Conservation (phyloP, 495 filamentous ascomycete species). For the Penicillium coffeae region DNA sequence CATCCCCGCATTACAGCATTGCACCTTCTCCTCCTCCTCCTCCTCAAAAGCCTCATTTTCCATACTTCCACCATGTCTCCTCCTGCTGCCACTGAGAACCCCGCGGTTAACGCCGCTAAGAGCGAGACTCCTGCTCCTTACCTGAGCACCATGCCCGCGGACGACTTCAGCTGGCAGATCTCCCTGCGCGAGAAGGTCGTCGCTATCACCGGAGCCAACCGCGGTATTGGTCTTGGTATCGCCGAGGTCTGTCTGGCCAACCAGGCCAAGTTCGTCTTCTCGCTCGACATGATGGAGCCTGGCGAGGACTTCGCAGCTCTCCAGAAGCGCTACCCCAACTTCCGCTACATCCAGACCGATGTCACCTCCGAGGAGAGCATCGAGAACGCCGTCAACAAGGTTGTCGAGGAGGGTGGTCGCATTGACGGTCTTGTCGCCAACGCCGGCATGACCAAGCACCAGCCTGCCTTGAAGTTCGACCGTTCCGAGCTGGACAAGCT, state of each 20-base stretch:
- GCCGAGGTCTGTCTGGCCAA: constrained; percentile 41
- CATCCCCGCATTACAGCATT: too few relatives aligned
- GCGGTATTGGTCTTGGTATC: constrained; percentile 35
- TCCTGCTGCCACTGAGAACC: constrained; percentile 15
- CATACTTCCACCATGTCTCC: constrained; percentile 15
- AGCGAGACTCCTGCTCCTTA: constrained; percentile 6
- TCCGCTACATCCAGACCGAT: constrained; percentile 38
- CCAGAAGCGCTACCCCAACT: constrained; percentile 28
- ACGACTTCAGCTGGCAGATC: constrained; percentile 27
- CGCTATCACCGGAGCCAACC: constrained; percentile 38
- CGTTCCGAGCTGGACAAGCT: constrained; percentile 35
- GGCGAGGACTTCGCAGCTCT: constrained; percentile 34
- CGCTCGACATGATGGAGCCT: constrained; percentile 40
- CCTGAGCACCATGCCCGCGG: constrained; percentile 22
- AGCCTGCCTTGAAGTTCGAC: constrained; percentile 39
- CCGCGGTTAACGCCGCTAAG: constrained; percentile 5
- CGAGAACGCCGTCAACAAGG: constrained; percentile 32
- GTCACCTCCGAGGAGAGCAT: constrained; percentile 39
- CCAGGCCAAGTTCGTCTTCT: constrained; percentile 34
- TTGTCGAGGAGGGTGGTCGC: constrained; percentile 31
- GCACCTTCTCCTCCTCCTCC: not conserved
- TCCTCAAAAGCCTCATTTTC: constrained; percentile 64
- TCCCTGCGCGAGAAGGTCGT: constrained; percentile 25
- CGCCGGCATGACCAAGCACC: constrained; percentile 46
- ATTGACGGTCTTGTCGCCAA: constrained; percentile 38